A percentile compares a stretch with the other conserved stretches of the same genome.
These are phyloP conservation scores for Chlamydomonas applanata DNA, from an alignment of 139 green algal species.

Conservation along the genomic window DNA sequence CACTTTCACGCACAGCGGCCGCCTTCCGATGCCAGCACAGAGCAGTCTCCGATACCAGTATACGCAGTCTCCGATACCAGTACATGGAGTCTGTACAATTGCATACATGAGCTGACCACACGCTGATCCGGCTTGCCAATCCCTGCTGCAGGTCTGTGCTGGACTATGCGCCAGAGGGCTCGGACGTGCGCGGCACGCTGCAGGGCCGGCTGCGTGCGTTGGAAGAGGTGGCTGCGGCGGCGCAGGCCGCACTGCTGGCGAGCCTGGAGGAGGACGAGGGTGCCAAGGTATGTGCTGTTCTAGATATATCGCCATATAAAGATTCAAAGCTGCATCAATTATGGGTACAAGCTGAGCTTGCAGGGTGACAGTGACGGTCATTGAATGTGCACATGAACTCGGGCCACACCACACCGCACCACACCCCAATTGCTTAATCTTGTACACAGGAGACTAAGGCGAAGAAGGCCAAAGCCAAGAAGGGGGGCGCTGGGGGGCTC, in stretches of 20 bases:
- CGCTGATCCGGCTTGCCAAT: constrained; percentile 39
- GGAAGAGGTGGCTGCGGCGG: constrained; percentile 30
- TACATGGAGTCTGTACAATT: not conserved
- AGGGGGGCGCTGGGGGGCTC: too few relatives aligned
- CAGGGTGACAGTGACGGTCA: too few relatives aligned
- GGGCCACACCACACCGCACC: too few relatives aligned
- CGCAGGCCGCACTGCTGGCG: constrained; percentile 58
- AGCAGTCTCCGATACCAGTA: too few relatives aligned
- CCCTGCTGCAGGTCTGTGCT: constrained; percentile 45
- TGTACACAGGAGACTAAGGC: not conserved
- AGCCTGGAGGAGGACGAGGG: constrained; percentile 20
- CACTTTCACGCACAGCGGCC: not conserved
- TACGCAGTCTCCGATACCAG: too few relatives aligned
- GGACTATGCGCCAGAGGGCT: constrained; percentile 60
- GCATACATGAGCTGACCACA: constrained; percentile 13
- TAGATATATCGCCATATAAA: too few relatives aligned
- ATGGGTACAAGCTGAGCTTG: too few relatives aligned
- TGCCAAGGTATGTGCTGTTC: too few relatives aligned
- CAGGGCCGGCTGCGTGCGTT: constrained; percentile 36
- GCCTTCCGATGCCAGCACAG: not conserved
- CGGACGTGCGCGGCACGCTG: constrained; percentile 33
- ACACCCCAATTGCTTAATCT: too few relatives aligned
- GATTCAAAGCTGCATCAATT: not conserved
- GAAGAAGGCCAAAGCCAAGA: too few relatives aligned
- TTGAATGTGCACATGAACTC: too few relatives aligned